Percentiles rank a stretch among this genome's conserved stretches.
These are phyloP conservation scores for Pleurotus salmoneostramineus DNA, from an alignment of 768 basidiomycete species.

Conservation along the genomic window DNA sequence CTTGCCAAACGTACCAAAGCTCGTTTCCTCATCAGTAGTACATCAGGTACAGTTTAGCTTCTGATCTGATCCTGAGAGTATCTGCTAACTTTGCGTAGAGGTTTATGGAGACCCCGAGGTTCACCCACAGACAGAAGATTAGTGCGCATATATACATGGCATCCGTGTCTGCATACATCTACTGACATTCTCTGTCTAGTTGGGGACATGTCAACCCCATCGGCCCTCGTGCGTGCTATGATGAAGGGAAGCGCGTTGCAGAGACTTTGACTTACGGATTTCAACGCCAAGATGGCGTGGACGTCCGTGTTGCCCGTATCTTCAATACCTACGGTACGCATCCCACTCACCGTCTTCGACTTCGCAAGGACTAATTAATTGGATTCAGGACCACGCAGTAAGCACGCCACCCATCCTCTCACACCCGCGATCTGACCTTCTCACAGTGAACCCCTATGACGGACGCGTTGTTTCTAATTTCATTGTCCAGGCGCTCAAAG, in stretches of 20 bases:
- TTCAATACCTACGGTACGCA: conserved; percentile 83
- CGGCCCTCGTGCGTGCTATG: conserved; percentile 98
- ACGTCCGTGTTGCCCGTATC: conserved; percentile 95
- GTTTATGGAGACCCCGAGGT: conserved; percentile 99
- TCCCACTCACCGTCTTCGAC: neutral
- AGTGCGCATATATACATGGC: conserved; percentile 46
- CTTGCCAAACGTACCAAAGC: conserved; percentile 97
- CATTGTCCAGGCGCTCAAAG: conserved; percentile 94
- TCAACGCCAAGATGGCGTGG: conserved; percentile 90
- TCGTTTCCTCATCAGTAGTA: conserved; percentile 92
- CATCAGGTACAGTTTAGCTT: conserved; percentile 64
- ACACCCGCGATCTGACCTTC: conserved; percentile 18
- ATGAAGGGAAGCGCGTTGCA: conserved; percentile 98
- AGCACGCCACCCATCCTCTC: conserved; percentile 16
- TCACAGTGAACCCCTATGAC: conserved; percentile 88
- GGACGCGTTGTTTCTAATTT: conserved; percentile 99
- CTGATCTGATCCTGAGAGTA: conserved; percentile 1
- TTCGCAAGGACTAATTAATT: neutral
- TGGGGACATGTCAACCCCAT: conserved; percentile 99
- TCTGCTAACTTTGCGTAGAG: conserved; percentile 44
- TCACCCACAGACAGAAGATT: conserved; percentile 94
- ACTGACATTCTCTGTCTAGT: conserved; percentile 33
- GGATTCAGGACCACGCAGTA: conserved; percentile 62
- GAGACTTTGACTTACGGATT: conserved; percentile 97
- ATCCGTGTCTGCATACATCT: conserved; percentile 5